Evolutionary conservation across 2,329 filamentous ascomycete genomes (phyloP), one percentile per base, ranked within the genome.

Genomic region (Trichoderma aggressivum): DNA sequence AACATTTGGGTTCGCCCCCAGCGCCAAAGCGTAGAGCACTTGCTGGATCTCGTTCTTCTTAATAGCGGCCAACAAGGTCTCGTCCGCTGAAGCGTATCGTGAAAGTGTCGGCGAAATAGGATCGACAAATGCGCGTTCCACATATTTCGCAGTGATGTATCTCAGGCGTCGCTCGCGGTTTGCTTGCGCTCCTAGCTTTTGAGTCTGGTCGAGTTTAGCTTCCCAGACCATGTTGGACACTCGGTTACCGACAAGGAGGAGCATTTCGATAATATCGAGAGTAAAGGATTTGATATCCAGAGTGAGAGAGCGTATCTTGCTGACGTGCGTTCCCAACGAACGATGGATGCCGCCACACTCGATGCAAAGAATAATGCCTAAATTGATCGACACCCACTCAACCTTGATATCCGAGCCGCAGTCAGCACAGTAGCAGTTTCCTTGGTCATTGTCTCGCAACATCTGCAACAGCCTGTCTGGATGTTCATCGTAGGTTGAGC

Each of bases 151-250:
- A 0, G 94, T 98, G 80, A 99, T 98, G 80, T 98, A 99, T 75
- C 88, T 92, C n/a, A 98, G 85, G 26, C 96, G 89, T 80, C 97
- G 93, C 80, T 99, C 96, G 53, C 96, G 89, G 7, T 90, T 94
- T 28, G 94, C 93, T 75, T 91, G 90, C 0, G 93, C 87, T 0
- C 86, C 84, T 5, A 94, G 94, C 79, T 97, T 98, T 59, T 88
- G 77, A 7, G 87, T 83, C 28, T 87, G 87, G 72, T 98, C 94
- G 28, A 98, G 86, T 73, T 85, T 92, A 16, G 94, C 91, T 83
- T 99, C 96, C 94, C 94, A 99, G 24, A 99, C 87, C 91, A 95
- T 95, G 81, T 99, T 99, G 76, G 94, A 96, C 65, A 98, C 90
- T 64, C 94, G 90, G 80, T 99, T 99, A 73, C 97, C 97, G 73